Evolutionary conservation across 179 eudicot species (phyloP).

Genomic region (Corrigiola litoralis): DNA sequence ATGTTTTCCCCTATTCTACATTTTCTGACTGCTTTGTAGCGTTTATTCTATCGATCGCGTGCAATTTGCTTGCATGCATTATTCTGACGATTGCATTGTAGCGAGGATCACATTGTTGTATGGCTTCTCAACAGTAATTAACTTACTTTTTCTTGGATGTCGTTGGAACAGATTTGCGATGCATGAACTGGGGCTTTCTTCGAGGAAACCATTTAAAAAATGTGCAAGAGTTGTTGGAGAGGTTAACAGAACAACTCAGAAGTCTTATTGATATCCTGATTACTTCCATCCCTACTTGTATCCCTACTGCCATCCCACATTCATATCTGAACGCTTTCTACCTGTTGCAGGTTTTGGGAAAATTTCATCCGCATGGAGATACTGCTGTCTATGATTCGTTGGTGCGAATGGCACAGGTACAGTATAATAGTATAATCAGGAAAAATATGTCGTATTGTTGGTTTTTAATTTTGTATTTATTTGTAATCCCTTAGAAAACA

Average conservation of each 20-base stretch:
- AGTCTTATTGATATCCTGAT: background rate
- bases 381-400: conserved; percentile 90
- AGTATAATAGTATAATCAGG: background rate
- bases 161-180: conserved; percentile 70
- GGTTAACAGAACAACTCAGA: conserved; percentile 37
- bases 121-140: no score
- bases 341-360: conserved; percentile 75
- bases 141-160: background rate
- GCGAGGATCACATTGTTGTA: no score
- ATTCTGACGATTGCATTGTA: no score
- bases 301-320: no score
- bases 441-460: background rate
- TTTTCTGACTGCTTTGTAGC: no score
- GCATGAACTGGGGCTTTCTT: conserved; percentile 95
- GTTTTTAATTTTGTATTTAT: no score
- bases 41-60: no score
- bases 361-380: conserved; percentile 98
- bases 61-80: no score
- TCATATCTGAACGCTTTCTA: no score
- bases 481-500: no score
- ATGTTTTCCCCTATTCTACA: no score
- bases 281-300: background rate
- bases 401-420: conserved; percentile 99
- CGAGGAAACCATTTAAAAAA: conserved; percentile 84
- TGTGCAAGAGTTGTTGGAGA: conserved; percentile 99